Percentiles rank a stretch among this genome's conserved stretches.
Conservation (phyloP, 768 basidiomycete genomes). For the Multifurca ochricompacta region DNA sequence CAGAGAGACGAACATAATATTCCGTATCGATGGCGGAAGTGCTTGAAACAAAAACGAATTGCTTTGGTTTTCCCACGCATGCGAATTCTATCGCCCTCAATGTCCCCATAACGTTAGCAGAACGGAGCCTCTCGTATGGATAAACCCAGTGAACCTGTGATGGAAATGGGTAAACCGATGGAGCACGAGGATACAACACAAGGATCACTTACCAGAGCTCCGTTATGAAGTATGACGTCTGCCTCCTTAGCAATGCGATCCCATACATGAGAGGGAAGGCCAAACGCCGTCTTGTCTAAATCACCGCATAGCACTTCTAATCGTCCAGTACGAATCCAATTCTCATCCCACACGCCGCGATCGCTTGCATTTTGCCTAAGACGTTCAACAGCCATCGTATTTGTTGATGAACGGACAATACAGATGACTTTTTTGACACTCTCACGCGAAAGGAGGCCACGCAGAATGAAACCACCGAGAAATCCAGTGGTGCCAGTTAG, state of each 20-base stretch:
- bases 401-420: slow-evolving; percentile 70
- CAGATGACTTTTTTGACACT: slow-evolving; percentile 84
- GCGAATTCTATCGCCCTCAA: slow-evolving; percentile 78
- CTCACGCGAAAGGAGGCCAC: slow-evolving; percentile 61
- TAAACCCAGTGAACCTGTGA: slow-evolving; percentile 96
- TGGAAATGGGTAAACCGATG: not conserved
- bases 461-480: slow-evolving; percentile 87
- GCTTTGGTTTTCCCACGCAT: slow-evolving; percentile 63
- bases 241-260: slow-evolving; percentile 55
- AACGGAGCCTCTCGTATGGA: slow-evolving; percentile 87
- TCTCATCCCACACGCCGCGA: slow-evolving; percentile 82
- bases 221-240: slow-evolving; percentile 88
- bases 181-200: not conserved
- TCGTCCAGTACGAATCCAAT: slow-evolving; percentile 60
- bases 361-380: slow-evolving; percentile 66
- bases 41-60: slow-evolving; percentile 85
- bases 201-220: slow-evolving; percentile 69
- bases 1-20: slow-evolving; percentile 82
- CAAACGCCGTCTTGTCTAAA: slow-evolving; percentile 66
- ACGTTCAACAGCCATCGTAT: slow-evolving; percentile 56
- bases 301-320: slow-evolving; percentile 84
- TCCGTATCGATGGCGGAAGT: slow-evolving; percentile 93
- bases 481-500: slow-evolving; percentile 97
- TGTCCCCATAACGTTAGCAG: slow-evolving; percentile 90
- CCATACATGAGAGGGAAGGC: slow-evolving; percentile 62